Base-by-base conservation (phyloP, 2,329 filamentous ascomycete genomes). In the Trichoderma aggressivum region DNA sequence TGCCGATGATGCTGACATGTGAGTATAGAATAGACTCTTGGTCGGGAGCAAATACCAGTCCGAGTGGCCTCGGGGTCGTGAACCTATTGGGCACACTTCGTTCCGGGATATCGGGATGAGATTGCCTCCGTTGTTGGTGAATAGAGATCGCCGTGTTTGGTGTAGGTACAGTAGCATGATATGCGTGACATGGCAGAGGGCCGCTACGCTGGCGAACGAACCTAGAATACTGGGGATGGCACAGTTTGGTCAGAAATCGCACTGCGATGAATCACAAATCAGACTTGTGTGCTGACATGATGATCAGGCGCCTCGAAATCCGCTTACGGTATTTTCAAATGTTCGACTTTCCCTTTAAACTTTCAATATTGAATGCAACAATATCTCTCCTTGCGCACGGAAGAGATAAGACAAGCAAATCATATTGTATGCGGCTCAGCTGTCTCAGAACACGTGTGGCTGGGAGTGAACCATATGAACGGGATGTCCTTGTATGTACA, bases 191-290 rank as follows among this genome's bases (percentile, higher is more conserved):
- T 53, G 56, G 63, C 43, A 39, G 16, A 28, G n/a, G 32, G 34
- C 34, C 32, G 53, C 63, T 66, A 64, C n/a, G 26, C 26, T 50
- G 60, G 28, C 60, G 60, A 63, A 11, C 39, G 53, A 66, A 58
- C 50, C 63, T 66, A 66, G 63, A 66, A 66, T 56, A 58, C 50
- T 66, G 63, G 63, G 50, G 63, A 66, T 39, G 32, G 24, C 50
- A 28, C 32, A 14, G 32, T n/a, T 34, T 66, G 55, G 50, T 66
- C 50, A 66, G 50, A 66, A 56, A 58, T 43, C 50, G 36, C 59
- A 62, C 59, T 62, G 59, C 59, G 63, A 66, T 66, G 14, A 24
- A 66, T 66, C 63, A 66, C n/a, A 66, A 43, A 58, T 58, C 53
- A 32, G 14, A 68, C 34, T 21, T 10, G 14, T 34, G 53, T 24